Evolutionary conservation across 352 stramenopile species (phyloP), one percentile per base, ranked within the genome.

Genomic region (Pythium angustatum): DNA sequence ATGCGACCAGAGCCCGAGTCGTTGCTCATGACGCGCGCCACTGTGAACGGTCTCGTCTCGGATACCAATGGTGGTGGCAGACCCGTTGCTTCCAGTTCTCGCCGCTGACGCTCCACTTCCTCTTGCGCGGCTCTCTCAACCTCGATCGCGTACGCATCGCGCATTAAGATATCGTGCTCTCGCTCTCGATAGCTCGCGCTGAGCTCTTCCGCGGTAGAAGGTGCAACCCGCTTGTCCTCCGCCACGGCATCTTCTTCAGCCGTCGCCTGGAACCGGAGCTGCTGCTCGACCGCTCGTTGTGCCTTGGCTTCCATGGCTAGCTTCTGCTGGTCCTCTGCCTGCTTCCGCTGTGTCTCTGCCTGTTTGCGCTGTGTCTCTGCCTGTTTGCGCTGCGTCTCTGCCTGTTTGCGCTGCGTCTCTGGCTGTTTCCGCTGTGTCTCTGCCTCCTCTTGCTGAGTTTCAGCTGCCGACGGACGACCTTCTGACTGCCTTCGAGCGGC

Each of bases 51-150:
- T 24, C 17, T 51, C 1, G 22, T 38, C 15, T 56, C 44, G n/a
- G n/a, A n/a, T n/a, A n/a, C n/a, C n/a, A n/a, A n/a, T n/a, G n/a
- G n/a, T 2, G 40, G 26, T 2, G 31, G 22, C 1, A 6, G 17
- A 48, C 12, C 56, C 7, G 31, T 26, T 17, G 31, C 19, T 28
- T 59, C 47, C 0, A 69, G 36, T 24, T 62, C 57, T 40, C 51
- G 50, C 11, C 51, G 47, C 38, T 66, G 56, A 0, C 51, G 64
- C 38, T 71, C 64, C 3, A 71, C 51, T 49, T 63, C 30, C 30
- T 71, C 64, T 40, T 71, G n/a, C 9, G 64, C 64, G 0, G 64
- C 64, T 27, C 43, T 40, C 28, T 71, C 57, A 24, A 71, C 66
- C 10, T 66, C 57, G 41, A 48, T 61, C 1, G 64, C 64, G 36